Evolutionary conservation across 257 asterid species (phyloP).

Genomic region (Primulina huaijiensis): DNA sequence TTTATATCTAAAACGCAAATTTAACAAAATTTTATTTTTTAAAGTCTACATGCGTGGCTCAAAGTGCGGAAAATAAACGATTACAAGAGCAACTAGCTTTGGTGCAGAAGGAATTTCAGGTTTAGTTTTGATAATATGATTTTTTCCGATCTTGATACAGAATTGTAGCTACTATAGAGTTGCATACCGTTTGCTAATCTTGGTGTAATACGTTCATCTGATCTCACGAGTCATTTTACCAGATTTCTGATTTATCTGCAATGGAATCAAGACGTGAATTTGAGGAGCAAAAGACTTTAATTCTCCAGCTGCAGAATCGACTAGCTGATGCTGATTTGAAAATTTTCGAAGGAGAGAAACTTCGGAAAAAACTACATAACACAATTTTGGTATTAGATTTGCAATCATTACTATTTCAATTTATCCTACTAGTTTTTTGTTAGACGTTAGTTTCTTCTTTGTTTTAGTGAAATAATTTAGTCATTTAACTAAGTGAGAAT

Average conservation of each 20-base stretch:
- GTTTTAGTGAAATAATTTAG: neutral
- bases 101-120: conserved; percentile 73
- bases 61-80: conserved; percentile 60
- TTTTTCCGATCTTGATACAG: neutral
- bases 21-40: conserved; percentile 15
- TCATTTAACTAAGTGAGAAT: neutral
- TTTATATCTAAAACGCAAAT: neutral
- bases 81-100: conserved; percentile 64
- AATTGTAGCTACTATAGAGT: neutral
- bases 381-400: conserved; percentile 68
- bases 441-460: neutral
- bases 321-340: conserved; percentile 78
- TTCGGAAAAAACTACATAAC: conserved; percentile 88
- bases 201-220: conserved; percentile 8
- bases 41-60: conserved; percentile 66
- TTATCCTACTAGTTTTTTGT: conserved; percentile 2
- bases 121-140: conserved; percentile 20
- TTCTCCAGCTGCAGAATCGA: conserved; percentile 54
- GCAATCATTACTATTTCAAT: neutral
- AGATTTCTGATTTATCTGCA: conserved; percentile 70
- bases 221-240: conserved; percentile 17
- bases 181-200: neutral
- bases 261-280: conserved; percentile 63
- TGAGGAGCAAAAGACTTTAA: conserved; percentile 56
- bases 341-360: conserved; percentile 77